Percentiles rank a stretch among this genome's conserved stretches.
These are phyloP conservation scores for Mucor plumbeus DNA, from an alignment of 371 early-diverging fungal species.

Conservation along the genomic window DNA sequence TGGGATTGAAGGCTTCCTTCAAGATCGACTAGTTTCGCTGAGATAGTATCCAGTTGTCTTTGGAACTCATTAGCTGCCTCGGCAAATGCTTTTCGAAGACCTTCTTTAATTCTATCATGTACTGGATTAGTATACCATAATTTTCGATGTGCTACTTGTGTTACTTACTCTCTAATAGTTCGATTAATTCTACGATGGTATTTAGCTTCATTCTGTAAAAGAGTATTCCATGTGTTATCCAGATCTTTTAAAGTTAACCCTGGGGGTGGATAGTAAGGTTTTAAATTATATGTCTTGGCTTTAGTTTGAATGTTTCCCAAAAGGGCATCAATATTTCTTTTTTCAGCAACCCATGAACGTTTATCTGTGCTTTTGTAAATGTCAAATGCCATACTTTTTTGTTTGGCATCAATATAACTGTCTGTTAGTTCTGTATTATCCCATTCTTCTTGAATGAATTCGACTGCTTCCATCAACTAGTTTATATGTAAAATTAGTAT, in stretches of 20 bases:
- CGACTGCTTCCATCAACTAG: constrained; percentile 69
- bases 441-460: constrained; percentile 71
- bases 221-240: constrained; percentile 75
- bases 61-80: constrained; percentile 81
- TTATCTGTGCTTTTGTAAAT: constrained; percentile 84
- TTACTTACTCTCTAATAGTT: constrained; percentile 77
- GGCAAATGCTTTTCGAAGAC: constrained; percentile 73
- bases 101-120: constrained; percentile 73
- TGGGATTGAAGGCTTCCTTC: constrained; percentile 83
- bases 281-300: constrained; percentile 89
- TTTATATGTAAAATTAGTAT: neutral
- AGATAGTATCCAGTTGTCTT: constrained; percentile 66
- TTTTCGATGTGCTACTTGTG: neutral
- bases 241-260: constrained; percentile 79
- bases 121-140: neutral
- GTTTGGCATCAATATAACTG: constrained; percentile 78
- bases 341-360: constrained; percentile 89
- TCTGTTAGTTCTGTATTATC: constrained; percentile 62
- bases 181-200: constrained; percentile 81
- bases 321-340: constrained; percentile 85
- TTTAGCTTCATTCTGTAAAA: constrained; percentile 75
- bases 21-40: constrained; percentile 67
- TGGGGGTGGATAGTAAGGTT: constrained; percentile 82
- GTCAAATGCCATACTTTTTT: constrained; percentile 74
- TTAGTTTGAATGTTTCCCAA: constrained; percentile 95